Evolutionary conservation across 2,329 filamentous ascomycete genomes (phyloP).

Genomic region (Paecilomyces niveus): DNA sequence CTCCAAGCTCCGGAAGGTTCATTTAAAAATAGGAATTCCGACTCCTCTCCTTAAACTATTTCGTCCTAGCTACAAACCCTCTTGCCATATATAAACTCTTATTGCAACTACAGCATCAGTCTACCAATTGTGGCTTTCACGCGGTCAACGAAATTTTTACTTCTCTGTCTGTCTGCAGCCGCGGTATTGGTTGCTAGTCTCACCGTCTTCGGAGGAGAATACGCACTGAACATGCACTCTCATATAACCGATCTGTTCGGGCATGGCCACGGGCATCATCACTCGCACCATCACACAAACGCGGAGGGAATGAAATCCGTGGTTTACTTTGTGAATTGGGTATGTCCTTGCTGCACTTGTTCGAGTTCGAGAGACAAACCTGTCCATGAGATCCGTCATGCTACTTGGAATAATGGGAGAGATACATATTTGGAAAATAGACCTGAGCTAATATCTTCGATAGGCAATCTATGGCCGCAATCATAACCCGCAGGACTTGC

Average conservation of each 20-base stretch:
- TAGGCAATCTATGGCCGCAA: constrained; percentile 77
- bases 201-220: background rate
- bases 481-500: constrained; percentile 73
- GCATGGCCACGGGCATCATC: background rate
- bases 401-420: no score
- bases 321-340: constrained; percentile 41
- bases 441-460: constrained; percentile 9
- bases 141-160: background rate
- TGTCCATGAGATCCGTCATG: no score
- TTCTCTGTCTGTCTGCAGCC: background rate
- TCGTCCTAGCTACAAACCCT: background rate
- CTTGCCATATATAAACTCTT: background rate
- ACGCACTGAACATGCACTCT: background rate
- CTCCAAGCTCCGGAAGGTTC: background rate
- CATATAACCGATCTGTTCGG: background rate
- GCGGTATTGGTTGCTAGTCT: background rate
- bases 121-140: background rate
- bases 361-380: background rate
- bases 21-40: background rate
- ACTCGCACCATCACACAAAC: background rate
- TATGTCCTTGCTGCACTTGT: constrained; percentile 12
- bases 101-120: background rate
- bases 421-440: background rate
- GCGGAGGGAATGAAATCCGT: constrained; percentile 24
- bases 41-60: background rate